Evolutionary conservation across 148 eudicot genomes (phyloP).

Genomic region (Vaccinium macrocarpon): DNA sequence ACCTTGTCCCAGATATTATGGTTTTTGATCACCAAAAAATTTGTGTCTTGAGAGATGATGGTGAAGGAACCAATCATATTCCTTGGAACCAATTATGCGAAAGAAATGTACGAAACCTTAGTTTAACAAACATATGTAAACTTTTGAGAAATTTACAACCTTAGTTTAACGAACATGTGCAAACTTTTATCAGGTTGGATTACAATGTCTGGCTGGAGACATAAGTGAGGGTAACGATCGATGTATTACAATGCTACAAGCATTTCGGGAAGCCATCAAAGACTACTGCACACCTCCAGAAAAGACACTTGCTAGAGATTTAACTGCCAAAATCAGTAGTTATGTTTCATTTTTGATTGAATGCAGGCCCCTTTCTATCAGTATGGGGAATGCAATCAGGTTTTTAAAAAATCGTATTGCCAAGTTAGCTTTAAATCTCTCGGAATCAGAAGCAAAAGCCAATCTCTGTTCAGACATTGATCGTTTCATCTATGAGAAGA

Average conservation of each 20-base stretch:
- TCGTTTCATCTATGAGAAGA: slow-evolving; percentile 68
- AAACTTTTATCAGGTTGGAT: slow-evolving; percentile 62
- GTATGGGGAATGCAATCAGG: slow-evolving; percentile 95
- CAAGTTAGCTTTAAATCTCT: slow-evolving; percentile 42
- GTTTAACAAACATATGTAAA: too few species aligned
- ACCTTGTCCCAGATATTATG: not conserved
- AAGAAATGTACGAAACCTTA: not conserved
- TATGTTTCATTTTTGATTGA: slow-evolving; percentile 74
- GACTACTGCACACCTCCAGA: slow-evolving; percentile 77
- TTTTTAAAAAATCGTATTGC: slow-evolving; percentile 63
- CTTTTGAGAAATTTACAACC: too few species aligned
- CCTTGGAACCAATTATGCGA: not conserved
- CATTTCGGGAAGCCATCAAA: slow-evolving; percentile 71
- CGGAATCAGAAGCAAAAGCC: slow-evolving; percentile 76
- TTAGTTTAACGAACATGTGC: not conserved
- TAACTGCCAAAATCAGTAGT: slow-evolving; percentile 65
- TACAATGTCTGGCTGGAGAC: slow-evolving; percentile 64
- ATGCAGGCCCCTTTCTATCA: slow-evolving; percentile 87
- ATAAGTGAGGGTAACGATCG: slow-evolving; percentile 70
- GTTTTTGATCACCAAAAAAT: not conserved
- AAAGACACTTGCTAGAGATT: slow-evolving; percentile 63
- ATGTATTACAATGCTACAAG: slow-evolving; percentile 81
- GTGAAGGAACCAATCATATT: not conserved
- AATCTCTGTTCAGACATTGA: slow-evolving; percentile 61
- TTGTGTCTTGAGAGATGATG: not conserved